These are phyloP conservation scores for Komagataea norvegica DNA, from an alignment of 1,139 yeast genomes.

Conservation along the genomic window DNA sequence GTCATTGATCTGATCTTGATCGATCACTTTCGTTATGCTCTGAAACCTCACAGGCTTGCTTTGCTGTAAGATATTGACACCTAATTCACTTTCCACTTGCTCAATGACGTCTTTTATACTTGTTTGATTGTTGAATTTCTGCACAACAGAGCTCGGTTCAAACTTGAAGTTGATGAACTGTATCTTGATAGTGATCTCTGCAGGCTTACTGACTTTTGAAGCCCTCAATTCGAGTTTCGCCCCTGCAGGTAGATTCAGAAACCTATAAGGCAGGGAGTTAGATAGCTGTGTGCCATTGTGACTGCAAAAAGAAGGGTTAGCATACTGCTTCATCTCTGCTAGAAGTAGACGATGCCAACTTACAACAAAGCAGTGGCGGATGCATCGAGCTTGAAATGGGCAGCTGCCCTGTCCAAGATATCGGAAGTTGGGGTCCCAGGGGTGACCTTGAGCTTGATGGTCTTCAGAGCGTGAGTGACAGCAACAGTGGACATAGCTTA, in stretches of 20 bases:
- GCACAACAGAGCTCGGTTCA: conserved; percentile 14
- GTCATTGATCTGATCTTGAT: conserved; percentile 12
- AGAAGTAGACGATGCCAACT: conserved; percentile 4
- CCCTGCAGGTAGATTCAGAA: conserved; percentile 32
- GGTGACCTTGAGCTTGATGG: conserved; percentile 16
- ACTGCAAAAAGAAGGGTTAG: conserved; percentile 9
- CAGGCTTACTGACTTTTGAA: conserved; percentile 3
- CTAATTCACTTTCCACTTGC: conserved; percentile 16
- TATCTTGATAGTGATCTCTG: conserved; percentile 20
- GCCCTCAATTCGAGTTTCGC: conserved; percentile 27
- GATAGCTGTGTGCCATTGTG: conserved; percentile 26
- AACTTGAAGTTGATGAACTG: conserved; percentile 22
- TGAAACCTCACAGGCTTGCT: conserved; percentile 16
- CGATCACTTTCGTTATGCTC: conserved; percentile 17
- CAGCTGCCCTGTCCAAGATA: conserved; percentile 14
- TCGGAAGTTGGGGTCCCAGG: conserved; percentile 21
- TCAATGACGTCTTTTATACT: conserved; percentile 12
- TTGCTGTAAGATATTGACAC: conserved; percentile 8
- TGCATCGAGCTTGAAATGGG: conserved; percentile 19
- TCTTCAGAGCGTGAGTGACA: conserved; percentile 15
- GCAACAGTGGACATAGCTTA: conserved; percentile 20
- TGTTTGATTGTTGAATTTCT: conserved; percentile 13
- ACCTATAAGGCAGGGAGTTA: conserved; percentile 30
- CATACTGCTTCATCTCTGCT: conserved; percentile 7
- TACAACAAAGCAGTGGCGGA: conserved; percentile 19